Evolutionary conservation across 257 asterid species (phyloP).

Genomic region (Dorcoceras hygrometricum): DNA sequence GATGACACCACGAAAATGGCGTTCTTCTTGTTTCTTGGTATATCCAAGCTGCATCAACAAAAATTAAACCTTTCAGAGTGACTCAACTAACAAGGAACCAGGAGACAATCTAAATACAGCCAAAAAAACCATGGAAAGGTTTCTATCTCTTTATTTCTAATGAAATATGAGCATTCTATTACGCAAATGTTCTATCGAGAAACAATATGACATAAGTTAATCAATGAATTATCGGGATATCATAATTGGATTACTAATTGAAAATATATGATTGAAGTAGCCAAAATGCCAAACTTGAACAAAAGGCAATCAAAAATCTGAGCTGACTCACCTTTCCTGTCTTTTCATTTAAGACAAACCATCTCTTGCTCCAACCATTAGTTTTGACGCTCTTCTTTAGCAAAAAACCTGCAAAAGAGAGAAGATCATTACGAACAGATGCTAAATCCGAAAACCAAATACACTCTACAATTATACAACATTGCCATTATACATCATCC

Average conservation of each 20-base stretch:
- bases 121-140: not conserved
- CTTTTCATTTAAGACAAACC: constrained; percentile 83
- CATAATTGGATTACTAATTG: not conserved
- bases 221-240: not conserved
- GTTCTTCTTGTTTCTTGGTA: constrained; percentile 74
- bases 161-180: not conserved
- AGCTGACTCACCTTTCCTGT: constrained; percentile 65
- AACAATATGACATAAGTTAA: not conserved
- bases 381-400: constrained; percentile 72
- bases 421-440: constrained; percentile 2
- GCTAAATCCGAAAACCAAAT: not conserved
- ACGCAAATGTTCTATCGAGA: not conserved
- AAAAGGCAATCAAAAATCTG: constrained; percentile 5
- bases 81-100: constrained; percentile 8
- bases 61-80: not conserved
- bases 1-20: constrained; percentile 76
- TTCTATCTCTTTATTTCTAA: not conserved
- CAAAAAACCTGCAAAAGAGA: constrained; percentile 49
- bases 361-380: constrained; percentile 73
- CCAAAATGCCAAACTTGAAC: not conserved
- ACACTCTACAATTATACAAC: not conserved
- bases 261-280: not conserved
- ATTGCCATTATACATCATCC: not conserved
- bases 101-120: not conserved
- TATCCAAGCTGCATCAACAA: constrained; percentile 66